Base-by-base conservation (phyloP, 257 asterid genomes). In the Rehmannia glutinosa region DNA sequence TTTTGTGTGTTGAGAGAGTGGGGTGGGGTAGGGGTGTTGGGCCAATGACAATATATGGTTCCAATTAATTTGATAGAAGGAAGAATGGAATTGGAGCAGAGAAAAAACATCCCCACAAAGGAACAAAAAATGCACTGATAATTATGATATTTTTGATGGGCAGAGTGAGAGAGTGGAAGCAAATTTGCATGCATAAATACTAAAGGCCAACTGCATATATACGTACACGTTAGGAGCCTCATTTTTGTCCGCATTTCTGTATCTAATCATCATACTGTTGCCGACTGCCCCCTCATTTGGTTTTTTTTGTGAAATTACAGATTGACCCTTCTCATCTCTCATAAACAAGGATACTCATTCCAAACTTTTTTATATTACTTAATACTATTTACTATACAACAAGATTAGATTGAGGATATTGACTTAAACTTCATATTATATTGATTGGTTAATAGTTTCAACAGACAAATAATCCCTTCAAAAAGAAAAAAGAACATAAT, bases 151-250 rank as follows among this genome's bases (percentile, higher is more conserved):
- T 54, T 43, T 70, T 62, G 64, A 70, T 49, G 59, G 42, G 53
- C 30, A 62, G 61, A 23, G 72, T 67, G 24, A 23, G 25, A 41
- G 20, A 68, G 70, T 62, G 73, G n/a, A n/a, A n/a, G n/a, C n/a
- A n/a, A n/a, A 50, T 69, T 81, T 75, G 83, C 82, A 79, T 87
- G 86, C 83, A 84, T 62, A 78, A 49, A 71, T 77, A 71, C 71
- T 68, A 68, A 56, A 51, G 47, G 47, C 69, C 77, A 72, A 62
- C 8, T 38, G 75, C 65, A 70, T 39, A 72, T 46, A 77, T 73
- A 80, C 80, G 72, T 78, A 78, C 73, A 70, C 52, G 28, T 56
- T 59, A 65, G 66, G 69, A 41, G 72, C 66, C 72, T 73, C 42
- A 45, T 61, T 76, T 78, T 84, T 81, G 89, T 83, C 84, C 41